These are phyloP conservation scores for Aspergillus oerlinghausenensis DNA, from an alignment of 2,329 filamentous ascomycete species.

Conservation along the genomic window DNA sequence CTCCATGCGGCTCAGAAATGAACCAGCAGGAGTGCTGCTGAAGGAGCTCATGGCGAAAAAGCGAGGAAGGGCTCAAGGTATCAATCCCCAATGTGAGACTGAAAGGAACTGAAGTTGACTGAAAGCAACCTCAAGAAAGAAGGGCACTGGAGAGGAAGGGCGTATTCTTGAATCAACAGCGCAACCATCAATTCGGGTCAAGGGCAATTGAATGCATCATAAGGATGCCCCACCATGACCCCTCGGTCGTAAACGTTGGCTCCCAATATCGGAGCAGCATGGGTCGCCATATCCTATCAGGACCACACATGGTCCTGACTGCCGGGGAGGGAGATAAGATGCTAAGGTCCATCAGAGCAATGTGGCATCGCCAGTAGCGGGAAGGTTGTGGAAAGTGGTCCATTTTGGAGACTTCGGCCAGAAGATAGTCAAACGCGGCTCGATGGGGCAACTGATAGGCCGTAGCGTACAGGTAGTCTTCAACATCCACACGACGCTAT, in stretches of 20 bases:
- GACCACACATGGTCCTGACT: slow-evolving; percentile 28
- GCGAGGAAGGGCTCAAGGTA: background rate
- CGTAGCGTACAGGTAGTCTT: background rate
- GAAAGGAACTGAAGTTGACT: slow-evolving; percentile 6
- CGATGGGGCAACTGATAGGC: background rate
- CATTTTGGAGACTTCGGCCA: background rate
- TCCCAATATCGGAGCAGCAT: slow-evolving; percentile 8
- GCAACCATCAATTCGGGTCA: slow-evolving; percentile 1
- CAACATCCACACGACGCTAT: background rate
- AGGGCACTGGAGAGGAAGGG: slow-evolving; percentile 1
- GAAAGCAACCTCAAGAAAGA: slow-evolving; percentile 5
- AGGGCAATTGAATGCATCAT: slow-evolving; percentile 7
- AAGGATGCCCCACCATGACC: slow-evolving; percentile 15
- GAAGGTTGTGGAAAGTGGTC: background rate
- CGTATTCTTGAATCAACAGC: slow-evolving; percentile 20
- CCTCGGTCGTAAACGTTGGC: slow-evolving; percentile 9
- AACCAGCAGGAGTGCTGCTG: slow-evolving; percentile 8
- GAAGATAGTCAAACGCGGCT: background rate
- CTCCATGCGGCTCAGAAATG: slow-evolving; percentile 19
- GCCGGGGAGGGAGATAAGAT: slow-evolving; percentile 7
- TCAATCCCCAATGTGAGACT: slow-evolving; percentile 5
- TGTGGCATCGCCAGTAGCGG: background rate
- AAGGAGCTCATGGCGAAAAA: slow-evolving; percentile 11
- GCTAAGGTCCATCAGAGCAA: background rate
- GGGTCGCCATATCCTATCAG: slow-evolving; percentile 27